Base-by-base conservation (phyloP, 768 basidiomycete genomes). In the Lactifluus piperatus region DNA sequence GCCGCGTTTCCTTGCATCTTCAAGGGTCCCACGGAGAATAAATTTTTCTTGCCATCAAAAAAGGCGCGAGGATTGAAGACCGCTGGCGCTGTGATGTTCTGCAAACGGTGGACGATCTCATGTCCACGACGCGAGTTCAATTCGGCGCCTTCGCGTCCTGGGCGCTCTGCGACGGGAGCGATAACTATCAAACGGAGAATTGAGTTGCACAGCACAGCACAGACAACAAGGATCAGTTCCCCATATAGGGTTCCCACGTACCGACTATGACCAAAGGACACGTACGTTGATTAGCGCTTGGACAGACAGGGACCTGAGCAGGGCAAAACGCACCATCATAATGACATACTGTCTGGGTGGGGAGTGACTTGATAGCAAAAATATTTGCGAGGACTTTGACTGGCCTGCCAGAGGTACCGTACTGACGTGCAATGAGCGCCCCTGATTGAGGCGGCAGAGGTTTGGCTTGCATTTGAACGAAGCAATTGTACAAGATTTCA, bases 31-130 rank as follows among this genome's bases (percentile, higher is more conserved):
- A 34, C 61, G 7, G 61, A 54, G 44, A 54, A 62, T 48, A 62
- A 13, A n/a, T 62, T 62, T 30, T 62, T 62, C 58, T 59, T 60
- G 9, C 62, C 62, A 8, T 62, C 62, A 13, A 30, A 62, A 27
- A 60, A 60, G 1, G 58, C 62, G 27, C 62, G 62, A 2, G 58
- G 58, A 16, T 55, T 60, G 47, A 62, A 62, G 32, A 62, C 52
- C 0, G 49, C 29, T 0, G 62, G 62, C 2, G 43, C 52, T 0
- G 58, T 44, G 22, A 61, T 54, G 27, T 36, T 60, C 24, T 62
- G 62, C 34, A 62, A 10, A 6, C 54, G 58, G 24, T 54, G 47
- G 10, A 62, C 50, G 34, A 62, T 62, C 43, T 60, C 58, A 7
- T 62, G 62, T 5, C 52, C 53, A 16, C 62, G 62, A 11, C 62